Evolutionary conservation across 805 yeast species (phyloP).

Genomic region (Hanseniaspora valbyensis): DNA sequence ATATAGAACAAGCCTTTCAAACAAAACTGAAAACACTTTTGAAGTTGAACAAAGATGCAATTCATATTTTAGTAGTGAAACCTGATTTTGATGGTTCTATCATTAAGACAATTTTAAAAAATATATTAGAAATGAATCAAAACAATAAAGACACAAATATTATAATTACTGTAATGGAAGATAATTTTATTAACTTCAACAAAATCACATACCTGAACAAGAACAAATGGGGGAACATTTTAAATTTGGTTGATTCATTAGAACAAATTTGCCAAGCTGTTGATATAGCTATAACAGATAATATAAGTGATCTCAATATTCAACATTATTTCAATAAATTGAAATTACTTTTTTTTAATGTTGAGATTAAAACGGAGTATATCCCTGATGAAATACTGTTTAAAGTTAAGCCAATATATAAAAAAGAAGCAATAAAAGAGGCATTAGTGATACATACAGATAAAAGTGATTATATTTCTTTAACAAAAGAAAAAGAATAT

Average conservation of each 20-base stretch:
- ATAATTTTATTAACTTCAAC: neutral
- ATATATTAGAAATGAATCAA: neutral
- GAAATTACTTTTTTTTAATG: neutral
- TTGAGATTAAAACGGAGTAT: neutral
- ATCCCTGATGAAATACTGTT: conserved; percentile 6
- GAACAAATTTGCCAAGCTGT: neutral
- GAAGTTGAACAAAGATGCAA: neutral
- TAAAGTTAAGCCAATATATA: conserved; percentile 4
- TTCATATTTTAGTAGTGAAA: neutral
- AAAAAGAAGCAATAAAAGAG: neutral
- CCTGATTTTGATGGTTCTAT: neutral
- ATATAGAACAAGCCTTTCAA: neutral
- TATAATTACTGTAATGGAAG: neutral
- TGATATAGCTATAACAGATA: neutral
- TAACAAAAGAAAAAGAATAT: conserved; percentile 7
- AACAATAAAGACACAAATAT: too few relatives aligned
- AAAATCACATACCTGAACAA: neutral
- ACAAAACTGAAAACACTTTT: neutral
- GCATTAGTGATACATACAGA: neutral
- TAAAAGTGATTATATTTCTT: neutral
- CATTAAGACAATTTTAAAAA: neutral
- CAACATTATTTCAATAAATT: neutral
- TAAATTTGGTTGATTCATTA: neutral
- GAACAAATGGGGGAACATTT: neutral
- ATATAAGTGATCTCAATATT: neutral